A percentile compares a stretch with the other conserved stretches of the same genome.
phyloP scores from a whole-genome alignment of 108 stramenopile species.

The Cyclostephanos invisitatus region DNA sequence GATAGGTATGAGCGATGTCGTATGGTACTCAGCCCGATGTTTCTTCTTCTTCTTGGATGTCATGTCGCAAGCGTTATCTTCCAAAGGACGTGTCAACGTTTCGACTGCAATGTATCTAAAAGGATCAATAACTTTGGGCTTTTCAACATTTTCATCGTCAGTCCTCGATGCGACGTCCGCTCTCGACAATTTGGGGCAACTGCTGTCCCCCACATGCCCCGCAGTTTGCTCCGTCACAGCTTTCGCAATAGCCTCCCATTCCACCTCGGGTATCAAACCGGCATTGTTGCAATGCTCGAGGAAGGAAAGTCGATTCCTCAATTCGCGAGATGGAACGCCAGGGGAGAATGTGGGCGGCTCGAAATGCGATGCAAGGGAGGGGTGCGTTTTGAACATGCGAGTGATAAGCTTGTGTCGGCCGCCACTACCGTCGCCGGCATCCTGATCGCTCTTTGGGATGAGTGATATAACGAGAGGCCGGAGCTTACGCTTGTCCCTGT shows the following conservation, averaged over 20 bases:
- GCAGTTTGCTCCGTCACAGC: conserved; percentile 21
- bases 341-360: conserved; percentile 71
- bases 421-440: background rate
- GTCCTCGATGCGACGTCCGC: background rate
- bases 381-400: conserved; percentile 65
- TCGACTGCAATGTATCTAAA: conserved; percentile 32
- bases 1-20: conserved; percentile 46
- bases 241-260: conserved; percentile 56
- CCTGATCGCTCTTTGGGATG: conserved; percentile 17
- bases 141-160: background rate
- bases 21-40: conserved; percentile 18
- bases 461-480: conserved; percentile 77
- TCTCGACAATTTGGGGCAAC: conserved; percentile 28
- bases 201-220: conserved; percentile 35
- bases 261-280: conserved; percentile 66
- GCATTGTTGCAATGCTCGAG: conserved; percentile 58
- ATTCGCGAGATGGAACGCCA: conserved; percentile 68
- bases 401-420: conserved; percentile 34
- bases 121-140: conserved; percentile 37
- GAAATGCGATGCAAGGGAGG: conserved; percentile 53
- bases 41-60: conserved; percentile 28
- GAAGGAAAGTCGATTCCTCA: conserved; percentile 65
- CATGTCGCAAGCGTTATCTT: background rate
- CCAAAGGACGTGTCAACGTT: conserved; percentile 5
- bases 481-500: conserved; percentile 57